Conservation (phyloP, 352 stramenopile genomes). For the Phytophthora foliorum region DNA sequence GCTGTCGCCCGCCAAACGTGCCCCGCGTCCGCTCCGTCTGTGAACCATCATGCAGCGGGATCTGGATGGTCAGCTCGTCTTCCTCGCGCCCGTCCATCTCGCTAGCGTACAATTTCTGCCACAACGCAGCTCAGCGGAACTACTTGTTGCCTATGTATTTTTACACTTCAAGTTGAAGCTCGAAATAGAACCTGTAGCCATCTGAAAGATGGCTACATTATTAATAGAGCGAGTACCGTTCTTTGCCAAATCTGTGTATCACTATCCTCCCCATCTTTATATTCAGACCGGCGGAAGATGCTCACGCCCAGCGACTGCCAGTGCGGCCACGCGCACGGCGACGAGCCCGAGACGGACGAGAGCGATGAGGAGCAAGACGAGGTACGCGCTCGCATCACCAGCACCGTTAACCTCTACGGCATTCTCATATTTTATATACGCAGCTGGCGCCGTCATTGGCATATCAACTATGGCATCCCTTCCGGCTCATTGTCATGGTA, state of each 20-base stretch:
- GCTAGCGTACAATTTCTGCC: neutral
- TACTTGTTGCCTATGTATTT: slow-evolving; percentile 3
- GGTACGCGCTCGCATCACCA: slow-evolving; percentile 5
- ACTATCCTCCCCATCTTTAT: slow-evolving; percentile 4
- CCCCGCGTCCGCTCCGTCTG: slow-evolving; percentile 76
- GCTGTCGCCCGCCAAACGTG: slow-evolving; percentile 77
- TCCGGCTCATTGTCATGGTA: slow-evolving; percentile 68
- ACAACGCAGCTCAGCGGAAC: neutral
- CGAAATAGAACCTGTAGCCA: slow-evolving; percentile 32
- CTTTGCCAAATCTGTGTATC: neutral
- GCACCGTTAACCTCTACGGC: neutral
- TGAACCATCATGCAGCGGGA: slow-evolving; percentile 70
- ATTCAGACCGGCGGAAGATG: too few species aligned
- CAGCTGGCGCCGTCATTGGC: slow-evolving; percentile 48
- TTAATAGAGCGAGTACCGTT: slow-evolving; percentile 9
- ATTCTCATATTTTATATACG: slow-evolving; percentile 4
- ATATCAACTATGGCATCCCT: slow-evolving; percentile 81
- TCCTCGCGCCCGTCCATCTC: slow-evolving; percentile 64
- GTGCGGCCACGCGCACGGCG: slow-evolving; percentile 41
- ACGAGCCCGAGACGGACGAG: slow-evolving; percentile 26
- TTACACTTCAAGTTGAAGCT: slow-evolving; percentile 26
- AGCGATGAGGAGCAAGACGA: slow-evolving; percentile 22
- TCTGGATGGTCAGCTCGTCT: slow-evolving; percentile 79
- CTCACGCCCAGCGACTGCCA: slow-evolving; percentile 40
- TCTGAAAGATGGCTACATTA: slow-evolving; percentile 25